Conservation (phyloP, 2,329 filamentous ascomycete genomes). For the Ophiostoma sp. region DNA sequence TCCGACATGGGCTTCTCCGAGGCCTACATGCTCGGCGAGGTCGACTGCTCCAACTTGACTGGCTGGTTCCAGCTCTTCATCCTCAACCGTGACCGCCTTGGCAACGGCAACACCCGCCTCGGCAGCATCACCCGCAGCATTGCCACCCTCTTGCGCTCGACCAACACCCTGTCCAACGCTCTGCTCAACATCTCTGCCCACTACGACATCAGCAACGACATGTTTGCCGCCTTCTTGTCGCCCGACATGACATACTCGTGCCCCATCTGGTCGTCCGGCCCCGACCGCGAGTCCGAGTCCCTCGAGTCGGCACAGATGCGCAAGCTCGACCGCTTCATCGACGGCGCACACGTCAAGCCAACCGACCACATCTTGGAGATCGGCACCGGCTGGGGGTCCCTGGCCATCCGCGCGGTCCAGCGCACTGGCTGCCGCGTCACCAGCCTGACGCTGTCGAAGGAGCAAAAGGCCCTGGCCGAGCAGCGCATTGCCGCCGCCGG, state of each 20-base stretch:
- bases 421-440: slow-evolving; percentile 64
- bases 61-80: slow-evolving; percentile 71
- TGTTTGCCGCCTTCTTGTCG: slow-evolving; percentile 69
- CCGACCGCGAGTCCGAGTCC: slow-evolving; percentile 41
- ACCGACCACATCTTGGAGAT: slow-evolving; percentile 69
- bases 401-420: slow-evolving; percentile 64
- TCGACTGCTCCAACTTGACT: slow-evolving; percentile 61
- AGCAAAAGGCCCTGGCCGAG: slow-evolving; percentile 65
- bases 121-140: slow-evolving; percentile 55
- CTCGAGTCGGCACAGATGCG: slow-evolving; percentile 62
- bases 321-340: slow-evolving; percentile 62
- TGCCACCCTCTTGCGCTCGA: slow-evolving; percentile 52
- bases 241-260: slow-evolving; percentile 75
- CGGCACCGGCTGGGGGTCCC: slow-evolving; percentile 69
- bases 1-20: slow-evolving; percentile 70
- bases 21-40: slow-evolving; percentile 67
- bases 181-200: slow-evolving; percentile 65
- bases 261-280: slow-evolving; percentile 54
- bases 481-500: slow-evolving; percentile 58
- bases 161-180: slow-evolving; percentile 54
- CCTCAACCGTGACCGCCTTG: slow-evolving; percentile 57
- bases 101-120: slow-evolving; percentile 58
- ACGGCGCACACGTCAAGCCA: slow-evolving; percentile 57
- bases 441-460: slow-evolving; percentile 60
- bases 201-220: slow-evolving; percentile 71